Evolutionary conservation across 2,329 filamentous ascomycete genomes (phyloP), one percentile per base, ranked within the genome.

Genomic region (Ophiostoma sp.): DNA sequence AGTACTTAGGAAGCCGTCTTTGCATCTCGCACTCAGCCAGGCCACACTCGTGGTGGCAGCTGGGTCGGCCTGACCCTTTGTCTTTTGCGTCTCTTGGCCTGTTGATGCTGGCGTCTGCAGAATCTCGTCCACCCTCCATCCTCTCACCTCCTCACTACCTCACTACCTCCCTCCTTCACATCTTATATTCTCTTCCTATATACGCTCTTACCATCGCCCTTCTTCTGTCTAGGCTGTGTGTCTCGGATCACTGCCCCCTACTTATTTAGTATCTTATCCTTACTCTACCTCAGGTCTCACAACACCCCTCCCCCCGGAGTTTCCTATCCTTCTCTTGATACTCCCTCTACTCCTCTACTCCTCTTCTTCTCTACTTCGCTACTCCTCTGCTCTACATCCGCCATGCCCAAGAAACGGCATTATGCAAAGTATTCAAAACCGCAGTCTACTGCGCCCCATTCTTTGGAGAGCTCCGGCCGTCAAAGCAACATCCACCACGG

Each of bases 351-450:
- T 4, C 4, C 35, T 41, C 39, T 7, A 17, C 52, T 52, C 20
- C 17, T 65, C n/a, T 41, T 20, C 68, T 60, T 27, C 33, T 11
- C 10, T 64, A 35, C 33, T 31, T 31, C 31, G 8, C 8, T 10
- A 23, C 20, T 23, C 13, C 27, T 20, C 27, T 62, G 17, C 57
- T 33, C 57, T n/a, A 33, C 68, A n/a, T 33, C 33, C 68, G 76
- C 75, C 75, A 89, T 89, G 87, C 85, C 87, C 79, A 89, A 88
- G 82, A 89, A 88, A 83, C 82, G 85, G 78, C 83, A 85, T 70
- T 81, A 83, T 74, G 75, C 79, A 75, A 81, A 81, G 76, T 86
- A 84, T 75, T 85, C 86, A 73, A 89, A 88, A 77, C 86, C 86
- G 74, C 83, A 80, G 75, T 84, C 83, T 72, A 84, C 85, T 74